A percentile compares a stretch with the other conserved stretches of the same genome.
phyloP scores from a whole-genome alignment of 352 stramenopile genomes.

The Globisporangium recalcitrans region DNA sequence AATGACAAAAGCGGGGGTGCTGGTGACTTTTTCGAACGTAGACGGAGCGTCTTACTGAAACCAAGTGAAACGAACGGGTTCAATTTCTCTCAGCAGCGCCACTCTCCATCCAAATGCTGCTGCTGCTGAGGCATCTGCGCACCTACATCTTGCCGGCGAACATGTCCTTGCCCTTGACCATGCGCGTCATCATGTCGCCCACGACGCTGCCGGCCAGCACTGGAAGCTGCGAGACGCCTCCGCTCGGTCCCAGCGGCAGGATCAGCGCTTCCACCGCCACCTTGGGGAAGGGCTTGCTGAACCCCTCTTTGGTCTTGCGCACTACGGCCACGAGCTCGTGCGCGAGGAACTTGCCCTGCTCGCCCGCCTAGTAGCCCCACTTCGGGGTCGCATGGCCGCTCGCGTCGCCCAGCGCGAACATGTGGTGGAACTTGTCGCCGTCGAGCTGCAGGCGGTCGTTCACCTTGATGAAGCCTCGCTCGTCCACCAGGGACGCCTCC shows the following conservation, averaged over 20 bases:
- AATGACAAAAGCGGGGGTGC: too few species aligned
- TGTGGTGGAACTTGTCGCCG: constrained; percentile 31
- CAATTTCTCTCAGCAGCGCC: neutral
- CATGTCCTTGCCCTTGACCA: constrained; percentile 40
- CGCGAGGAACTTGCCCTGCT: constrained; percentile 42
- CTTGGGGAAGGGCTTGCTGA: constrained; percentile 29
- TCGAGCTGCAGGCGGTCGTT: constrained; percentile 48
- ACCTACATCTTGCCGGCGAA: constrained; percentile 19
- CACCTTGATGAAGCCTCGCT: constrained; percentile 37
- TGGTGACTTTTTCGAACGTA: neutral
- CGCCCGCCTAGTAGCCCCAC: constrained; percentile 30
- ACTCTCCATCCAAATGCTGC: neutral
- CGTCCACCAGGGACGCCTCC: constrained; percentile 37
- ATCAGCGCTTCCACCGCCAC: constrained; percentile 27
- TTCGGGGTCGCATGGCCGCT: constrained; percentile 48
- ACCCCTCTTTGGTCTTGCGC: constrained; percentile 16
- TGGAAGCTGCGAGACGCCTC: constrained; percentile 40
- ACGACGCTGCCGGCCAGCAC: constrained; percentile 33
- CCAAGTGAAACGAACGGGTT: neutral
- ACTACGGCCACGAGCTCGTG: constrained; percentile 27
- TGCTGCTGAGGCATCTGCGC: neutral
- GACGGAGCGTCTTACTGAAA: neutral
- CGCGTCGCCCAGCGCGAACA: constrained; percentile 54
- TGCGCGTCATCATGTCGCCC: constrained; percentile 30
- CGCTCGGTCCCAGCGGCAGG: constrained; percentile 27